Base-by-base conservation (phyloP, 495 filamentous ascomycete species). In the Ramalina peruviana region DNA sequence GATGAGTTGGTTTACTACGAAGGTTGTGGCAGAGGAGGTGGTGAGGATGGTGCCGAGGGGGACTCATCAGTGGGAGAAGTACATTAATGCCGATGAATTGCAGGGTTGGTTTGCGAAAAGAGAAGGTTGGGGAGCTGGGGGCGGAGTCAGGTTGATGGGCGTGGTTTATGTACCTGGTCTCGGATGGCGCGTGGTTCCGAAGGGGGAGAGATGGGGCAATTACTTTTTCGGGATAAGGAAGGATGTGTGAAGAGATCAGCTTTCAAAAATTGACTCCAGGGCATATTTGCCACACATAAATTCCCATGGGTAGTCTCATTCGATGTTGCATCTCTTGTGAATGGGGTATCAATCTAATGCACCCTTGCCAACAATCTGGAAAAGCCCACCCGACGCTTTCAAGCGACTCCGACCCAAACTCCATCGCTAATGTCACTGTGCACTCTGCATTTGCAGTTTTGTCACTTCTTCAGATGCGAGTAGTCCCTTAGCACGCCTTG, bases 141-240 rank as follows among this genome's bases (percentile, higher is more conserved):
- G 68, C 66, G 57, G 72, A 60, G 36, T 72, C 58, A 43, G 69
- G 59, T 74, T 72, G n/a, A 75, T 90, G 83, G 92, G 92, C 0
- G 85, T 90, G 23, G 70, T 93, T 21, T 98, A 92, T 72, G 75
- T 96, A 43, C 92, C 92, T 13, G 89, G 87, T 1, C 45, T 92
- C 36, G 92, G 92, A 40, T 98, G 92, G 92, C 90, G 72, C 70
- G 80, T 86, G 66, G 83, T 95, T 3, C 59, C 51, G 15, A 85
- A 85, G 9, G 82, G 85, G 45, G 92, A 98, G 71, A 80, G 76
- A 61, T 78, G 85, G 66, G 92, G 92, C 33, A 98, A 98, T 67
- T 98, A 98, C 65, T 97, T 98, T 65, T 93, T 95, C 66, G 92
- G 78, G 37, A 78, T 93, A 27, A 79, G 82, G 65, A 93, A 71